Percentiles rank a stretch among this genome's conserved stretches.
Evolutionary conservation across 78 protist genomes (phyloP).

Genomic region (Speleostelium caveatum): DNA sequence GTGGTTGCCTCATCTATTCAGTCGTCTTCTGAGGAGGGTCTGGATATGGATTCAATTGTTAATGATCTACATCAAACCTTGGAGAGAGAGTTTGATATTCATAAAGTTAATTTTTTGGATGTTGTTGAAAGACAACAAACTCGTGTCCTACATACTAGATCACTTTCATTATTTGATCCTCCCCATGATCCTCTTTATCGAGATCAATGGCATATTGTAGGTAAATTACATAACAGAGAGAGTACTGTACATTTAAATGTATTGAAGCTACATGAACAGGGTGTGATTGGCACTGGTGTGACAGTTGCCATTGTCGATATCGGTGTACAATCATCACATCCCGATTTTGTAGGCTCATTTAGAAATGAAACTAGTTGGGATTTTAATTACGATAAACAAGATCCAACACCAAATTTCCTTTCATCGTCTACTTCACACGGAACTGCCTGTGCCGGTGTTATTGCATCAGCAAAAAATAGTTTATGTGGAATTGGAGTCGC

Average conservation of each 20-base stretch:
- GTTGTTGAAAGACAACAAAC: too few species aligned
- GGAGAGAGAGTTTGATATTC: constrained; percentile 10
- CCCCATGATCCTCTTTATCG: too few species aligned
- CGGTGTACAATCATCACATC: constrained; percentile 10
- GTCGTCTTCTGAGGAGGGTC: too few species aligned
- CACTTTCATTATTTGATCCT: too few species aligned
- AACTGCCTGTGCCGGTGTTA: constrained; percentile 6
- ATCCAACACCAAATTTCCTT: constrained; percentile 17
- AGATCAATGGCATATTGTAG: constrained; percentile 4
- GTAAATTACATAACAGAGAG: background rate
- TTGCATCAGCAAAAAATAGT: constrained; percentile 12
- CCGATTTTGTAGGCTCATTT: background rate
- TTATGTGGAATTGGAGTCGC: constrained; percentile 39
- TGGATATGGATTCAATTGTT: too few species aligned
- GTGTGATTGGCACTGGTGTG: constrained; percentile 8
- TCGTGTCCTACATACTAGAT: too few species aligned
- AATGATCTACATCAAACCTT: too few species aligned
- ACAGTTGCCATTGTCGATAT: constrained; percentile 31
- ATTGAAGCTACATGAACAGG: background rate
- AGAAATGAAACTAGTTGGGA: background rate
- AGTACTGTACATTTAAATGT: background rate
- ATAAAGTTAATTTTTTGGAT: background rate
- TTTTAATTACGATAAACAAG: background rate
- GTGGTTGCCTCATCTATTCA: too few species aligned
- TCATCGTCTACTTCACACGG: constrained; percentile 8